Base-by-base conservation (phyloP, 306 rosid species). In the Malus sieversii region DNA sequence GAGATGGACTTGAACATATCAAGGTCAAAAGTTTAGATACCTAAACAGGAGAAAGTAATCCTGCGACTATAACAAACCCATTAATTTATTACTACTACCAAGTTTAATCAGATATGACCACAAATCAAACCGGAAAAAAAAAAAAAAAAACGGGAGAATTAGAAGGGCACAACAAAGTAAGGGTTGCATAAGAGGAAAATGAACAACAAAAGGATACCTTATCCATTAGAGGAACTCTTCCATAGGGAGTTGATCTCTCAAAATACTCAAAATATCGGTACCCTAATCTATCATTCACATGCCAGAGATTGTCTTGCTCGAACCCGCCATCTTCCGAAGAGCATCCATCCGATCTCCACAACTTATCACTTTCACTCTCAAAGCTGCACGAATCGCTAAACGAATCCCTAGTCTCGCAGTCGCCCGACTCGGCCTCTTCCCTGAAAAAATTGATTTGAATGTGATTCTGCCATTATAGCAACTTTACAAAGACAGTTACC, bases 181-280 rank as follows among this genome's bases (percentile, higher is more conserved):
- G 25, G 48, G 58, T 72, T 73, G 75, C 58, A 82, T 2, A 22
- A 40, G 23, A 68, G 55, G 60, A 71, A 76, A 33, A 79, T n/a
- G 62, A 58, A 70, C 27, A 51, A 8, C 59, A 55, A 48, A 46
- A 51, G 61, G 42, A 30, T 29, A 92, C 99, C 99, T 96, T 92
- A 83, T 96, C 99, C 89, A 89, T 87, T 16, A 96, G 87, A 81
- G 99, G 99, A 71, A 89, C 92, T 87, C 99, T 89, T 14, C 92
- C 98, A 85, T 92, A 92, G 1, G 99, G 99, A 79, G 97, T 87
- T 55, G 98, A 88, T 88, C 86, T 92, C 85, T 96, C 99, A 84
- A 92, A 92, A 78, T 92, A 90, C 73, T 92, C 90, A 72, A 87
- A 89, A 75, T 92, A 92, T 61, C 78, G 94, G 64, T 72, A 48